A percentile compares a stretch with the other conserved stretches of the same genome.
Evolutionary conservation across 352 stramenopile species (phyloP).

Genomic region (Phytophthora multivora): DNA sequence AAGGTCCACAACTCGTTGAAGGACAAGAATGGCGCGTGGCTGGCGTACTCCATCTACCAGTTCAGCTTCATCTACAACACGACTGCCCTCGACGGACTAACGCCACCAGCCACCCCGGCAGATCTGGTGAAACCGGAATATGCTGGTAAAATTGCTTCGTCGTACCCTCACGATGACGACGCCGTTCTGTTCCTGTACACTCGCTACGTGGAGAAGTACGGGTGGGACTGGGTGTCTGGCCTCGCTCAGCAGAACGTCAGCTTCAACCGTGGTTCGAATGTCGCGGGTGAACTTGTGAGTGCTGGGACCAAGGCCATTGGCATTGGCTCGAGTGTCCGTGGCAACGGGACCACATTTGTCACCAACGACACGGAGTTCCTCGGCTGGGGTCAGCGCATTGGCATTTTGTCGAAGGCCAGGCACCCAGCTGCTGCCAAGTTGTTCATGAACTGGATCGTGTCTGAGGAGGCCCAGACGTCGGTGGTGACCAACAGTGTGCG

Average conservation of each 20-base stretch:
- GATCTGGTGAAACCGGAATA: conserved; percentile 41
- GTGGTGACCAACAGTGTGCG: conserved; percentile 33
- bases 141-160: conserved; percentile 45
- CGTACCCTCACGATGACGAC: conserved; percentile 61
- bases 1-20: conserved; percentile 51
- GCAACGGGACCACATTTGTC: neutral
- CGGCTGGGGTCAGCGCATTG: conserved; percentile 54
- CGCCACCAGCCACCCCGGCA: conserved; percentile 21
- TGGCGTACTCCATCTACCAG: conserved; percentile 37
- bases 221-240: conserved; percentile 34
- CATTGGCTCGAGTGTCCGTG: conserved; percentile 8
- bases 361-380: conserved; percentile 32
- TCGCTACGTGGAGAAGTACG: conserved; percentile 32
- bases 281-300: conserved; percentile 13
- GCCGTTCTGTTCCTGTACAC: conserved; percentile 36
- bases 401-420: conserved; percentile 60
- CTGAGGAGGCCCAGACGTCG: conserved; percentile 39
- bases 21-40: conserved; percentile 33
- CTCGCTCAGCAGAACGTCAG: conserved; percentile 42
- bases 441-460: conserved; percentile 60
- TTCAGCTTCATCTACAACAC: conserved; percentile 46
- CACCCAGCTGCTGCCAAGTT: conserved; percentile 58
- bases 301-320: conserved; percentile 36
- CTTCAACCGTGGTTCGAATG: conserved; percentile 39
- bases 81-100: conserved; percentile 14